Conservation (phyloP, 495 filamentous ascomycete species). For the Xylaria cubensis region DNA sequence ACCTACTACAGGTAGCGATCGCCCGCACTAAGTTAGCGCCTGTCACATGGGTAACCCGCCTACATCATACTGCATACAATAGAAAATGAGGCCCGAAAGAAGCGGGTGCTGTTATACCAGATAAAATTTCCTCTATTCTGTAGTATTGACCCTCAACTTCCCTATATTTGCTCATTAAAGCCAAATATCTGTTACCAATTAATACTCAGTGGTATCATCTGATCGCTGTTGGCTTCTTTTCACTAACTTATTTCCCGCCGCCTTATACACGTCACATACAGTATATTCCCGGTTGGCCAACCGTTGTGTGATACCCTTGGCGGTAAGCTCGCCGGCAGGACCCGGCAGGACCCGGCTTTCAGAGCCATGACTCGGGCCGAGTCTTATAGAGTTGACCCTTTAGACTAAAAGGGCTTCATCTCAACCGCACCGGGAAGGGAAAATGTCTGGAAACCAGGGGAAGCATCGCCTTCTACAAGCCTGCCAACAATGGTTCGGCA, state of each 20-base stretch:
- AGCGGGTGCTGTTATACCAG: not conserved
- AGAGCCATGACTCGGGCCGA: constrained; percentile 29
- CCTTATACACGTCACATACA: not conserved
- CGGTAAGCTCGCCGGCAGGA: not conserved
- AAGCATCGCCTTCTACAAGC: constrained; percentile 4
- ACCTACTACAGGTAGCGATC: not conserved
- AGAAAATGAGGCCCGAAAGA: not conserved
- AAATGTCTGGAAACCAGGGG: not conserved
- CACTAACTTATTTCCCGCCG: not conserved
- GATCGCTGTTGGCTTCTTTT: not conserved
- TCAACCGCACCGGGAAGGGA: not conserved
- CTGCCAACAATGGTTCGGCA: constrained; percentile 31
- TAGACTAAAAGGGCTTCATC: not conserved
- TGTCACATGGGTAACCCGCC: constrained; percentile 4
- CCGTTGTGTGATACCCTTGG: not conserved
- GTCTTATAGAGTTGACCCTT: constrained; percentile 8
- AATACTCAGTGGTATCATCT: not conserved
- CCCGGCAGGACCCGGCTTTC: not conserved
- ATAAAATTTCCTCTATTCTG: not conserved
- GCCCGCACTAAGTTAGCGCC: not conserved
- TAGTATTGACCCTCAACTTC: not conserved
- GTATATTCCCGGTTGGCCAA: not conserved
- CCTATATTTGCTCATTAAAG: not conserved
- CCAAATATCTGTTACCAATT: not conserved
- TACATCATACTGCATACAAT: constrained; percentile 20